Evolutionary conservation across 768 basidiomycete genomes (phyloP), one percentile per base, ranked within the genome.

Genomic region (Suillus fuscotomentosus): DNA sequence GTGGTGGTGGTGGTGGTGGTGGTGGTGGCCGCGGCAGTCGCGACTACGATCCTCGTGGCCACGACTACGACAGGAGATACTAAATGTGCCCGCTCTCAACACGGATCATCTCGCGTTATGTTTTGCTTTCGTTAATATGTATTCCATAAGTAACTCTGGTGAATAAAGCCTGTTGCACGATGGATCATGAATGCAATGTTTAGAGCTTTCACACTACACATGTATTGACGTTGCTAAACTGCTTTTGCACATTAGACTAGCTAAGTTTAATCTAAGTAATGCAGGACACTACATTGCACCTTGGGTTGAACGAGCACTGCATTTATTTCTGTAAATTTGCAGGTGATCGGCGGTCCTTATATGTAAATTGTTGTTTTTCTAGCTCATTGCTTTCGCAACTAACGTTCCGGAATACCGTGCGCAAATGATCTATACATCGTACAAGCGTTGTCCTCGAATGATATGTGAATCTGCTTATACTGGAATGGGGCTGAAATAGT

Each of bases 1-100:
- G 76, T 54, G 74, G 80, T 34, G 78, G 86, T 15, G 79, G 79
- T 6, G 27, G 27, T 31, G 27, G 27, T 3, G 31, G 76, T 50
- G 74, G 80, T 39, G 78, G 86, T 15, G 79, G 79, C 57, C 82
- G 86, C 67, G 83, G 81, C 61, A 79, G 72, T 51, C 71, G 79
- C 22, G 79, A 78, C 24, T 72, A 75, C 57, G 71, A 76, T 14
- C 71, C 70, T 45, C 73, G 69, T 39, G 42, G 69, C 41, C 67
- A 75, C 36, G 72, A 76, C 53, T 72, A 79, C 61, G 82, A 81
- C 55, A 75, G 78, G 70, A 70, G 71, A 22, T 71, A 72, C 24
- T 59, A 59, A 59, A 42, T 41, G 41, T 59, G 27, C 31, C 10
- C 51, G 74, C 50, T 74, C 75, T 69, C 74, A 76, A 57, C 24